Conservation (phyloP, 2,329 filamentous ascomycete genomes). For the Coniochaeta hoffmannii region DNA sequence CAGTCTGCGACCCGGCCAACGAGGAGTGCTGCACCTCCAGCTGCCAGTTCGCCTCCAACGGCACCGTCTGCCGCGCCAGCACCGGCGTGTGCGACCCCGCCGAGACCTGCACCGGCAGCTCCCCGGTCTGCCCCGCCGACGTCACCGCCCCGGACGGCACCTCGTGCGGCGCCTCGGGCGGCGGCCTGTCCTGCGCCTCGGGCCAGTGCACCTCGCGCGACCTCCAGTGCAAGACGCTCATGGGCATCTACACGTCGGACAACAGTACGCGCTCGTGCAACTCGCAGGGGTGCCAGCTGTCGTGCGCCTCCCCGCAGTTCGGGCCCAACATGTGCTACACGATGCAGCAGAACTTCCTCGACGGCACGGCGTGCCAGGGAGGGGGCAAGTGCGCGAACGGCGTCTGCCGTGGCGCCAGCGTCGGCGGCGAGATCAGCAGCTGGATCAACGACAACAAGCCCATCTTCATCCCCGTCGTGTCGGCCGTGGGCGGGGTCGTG, state of each 20-base stretch:
- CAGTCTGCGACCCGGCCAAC: conserved; percentile 75
- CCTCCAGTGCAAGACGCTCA: conserved; percentile 77
- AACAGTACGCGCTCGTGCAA: conserved; percentile 80
- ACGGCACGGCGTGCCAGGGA: conserved; percentile 64
- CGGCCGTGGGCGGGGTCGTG: conserved; percentile 64
- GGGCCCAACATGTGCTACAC: conserved; percentile 59
- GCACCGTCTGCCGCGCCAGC: conserved; percentile 71
- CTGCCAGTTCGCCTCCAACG: conserved; percentile 61
- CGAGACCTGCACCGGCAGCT: conserved; percentile 71
- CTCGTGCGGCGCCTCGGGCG: conserved; percentile 57
- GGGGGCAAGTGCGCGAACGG: conserved; percentile 2
- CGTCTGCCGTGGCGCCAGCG: conserved; percentile 60
- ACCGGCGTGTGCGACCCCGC: conserved; percentile 77
- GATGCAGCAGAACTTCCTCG: conserved; percentile 86
- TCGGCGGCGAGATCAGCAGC: conserved; percentile 60
- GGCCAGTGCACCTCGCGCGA: conserved; percentile 93
- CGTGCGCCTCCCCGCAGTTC: conserved; percentile 66
- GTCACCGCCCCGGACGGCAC: conserved; percentile 60
- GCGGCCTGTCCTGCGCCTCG: conserved; percentile 69
- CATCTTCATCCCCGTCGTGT: conserved; percentile 74
- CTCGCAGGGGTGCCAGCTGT: conserved; percentile 62
- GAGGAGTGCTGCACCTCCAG: conserved; percentile 68
- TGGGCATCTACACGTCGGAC: conserved; percentile 64
- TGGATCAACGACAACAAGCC: conserved; percentile 74
- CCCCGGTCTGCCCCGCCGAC: conserved; percentile 69